Percentiles rank a stretch among this genome's conserved stretches.
phyloP scores from a whole-genome alignment of 1,139 yeast species.

The Yamadazyma sp. region DNA sequence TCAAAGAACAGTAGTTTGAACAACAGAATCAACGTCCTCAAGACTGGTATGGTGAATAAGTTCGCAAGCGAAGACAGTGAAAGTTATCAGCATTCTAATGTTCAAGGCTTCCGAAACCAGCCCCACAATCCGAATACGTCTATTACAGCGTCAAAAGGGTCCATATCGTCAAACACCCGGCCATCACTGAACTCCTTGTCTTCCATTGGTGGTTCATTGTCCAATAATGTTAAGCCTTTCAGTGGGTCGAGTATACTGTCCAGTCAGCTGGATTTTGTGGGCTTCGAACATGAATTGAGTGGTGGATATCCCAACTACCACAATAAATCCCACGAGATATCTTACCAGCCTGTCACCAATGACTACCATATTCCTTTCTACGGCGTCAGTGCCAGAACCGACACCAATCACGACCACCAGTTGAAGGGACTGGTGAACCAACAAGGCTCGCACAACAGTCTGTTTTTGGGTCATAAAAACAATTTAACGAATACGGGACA shows the following conservation, averaged over 20 bases:
- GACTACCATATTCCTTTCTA: slow-evolving; percentile 2
- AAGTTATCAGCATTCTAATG: neutral
- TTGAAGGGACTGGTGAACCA: neutral
- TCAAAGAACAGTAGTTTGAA: neutral
- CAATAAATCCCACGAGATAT: neutral
- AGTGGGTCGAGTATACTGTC: slow-evolving; percentile 2
- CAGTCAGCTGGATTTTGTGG: neutral
- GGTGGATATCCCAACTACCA: neutral
- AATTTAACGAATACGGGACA: no score
- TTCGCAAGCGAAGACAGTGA: neutral
- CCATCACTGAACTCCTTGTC: slow-evolving; percentile 1
- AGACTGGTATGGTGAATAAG: neutral
- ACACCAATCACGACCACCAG: neutral
- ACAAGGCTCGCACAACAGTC: no score
- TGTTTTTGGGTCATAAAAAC: no score
- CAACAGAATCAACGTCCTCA: neutral
- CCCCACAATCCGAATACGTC: neutral
- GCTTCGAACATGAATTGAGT: neutral
- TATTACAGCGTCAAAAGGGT: neutral
- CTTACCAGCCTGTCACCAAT: slow-evolving; percentile 3
- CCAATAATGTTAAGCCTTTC: neutral
- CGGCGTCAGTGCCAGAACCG: neutral
- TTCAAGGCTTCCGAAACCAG: neutral
- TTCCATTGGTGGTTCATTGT: slow-evolving; percentile 1
- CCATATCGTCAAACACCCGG: neutral